Evolutionary conservation across 2,329 filamentous ascomycete genomes (phyloP), one percentile per base, ranked within the genome.

Genomic region (Mycosphaerella sp.): DNA sequence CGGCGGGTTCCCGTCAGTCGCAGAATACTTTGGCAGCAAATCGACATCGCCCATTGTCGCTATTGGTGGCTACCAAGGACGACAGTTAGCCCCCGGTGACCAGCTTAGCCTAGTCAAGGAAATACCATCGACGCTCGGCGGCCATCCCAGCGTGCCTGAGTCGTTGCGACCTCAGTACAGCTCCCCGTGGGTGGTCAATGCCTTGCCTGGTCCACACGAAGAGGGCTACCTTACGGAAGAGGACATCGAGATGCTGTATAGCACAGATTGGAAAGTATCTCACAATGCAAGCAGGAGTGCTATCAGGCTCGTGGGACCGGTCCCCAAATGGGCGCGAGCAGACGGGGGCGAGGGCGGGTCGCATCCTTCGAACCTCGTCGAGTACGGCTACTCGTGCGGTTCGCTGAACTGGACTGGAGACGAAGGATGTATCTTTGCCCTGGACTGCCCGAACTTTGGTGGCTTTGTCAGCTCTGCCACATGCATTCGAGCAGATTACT

Each of bases 291-390:
- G 78, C 10, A 72, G 83, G 53, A 80, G 77, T 40, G 83, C 81
- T 0, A 80, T 85, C 26, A 75, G 82, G 6, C 72, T 86, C 0
- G 67, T 81, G 1, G 82, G 82, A 0, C 80, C 81, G 0, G 74
- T 76, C 0, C 80, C 80, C 0, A 74, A 77, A 57, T 86, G 79
- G 78, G 79, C 80, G 11, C 72, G 83, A 6, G 66, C 74, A 32
- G 76, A 81, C 58, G 83, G 82, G 9, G 83, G 82, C 0, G 81
- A 83, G 56, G 83, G 81, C 6, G 83, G 83, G 9, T 75, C 78
- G 0, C 83, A 86, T 65, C 83, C 83, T 7, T 65, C 63, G 3
- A 71, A 71, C 51, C 55, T 70, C 6, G 74, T 80, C 21, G 79
- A 81, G 57, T 82, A 83, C 59, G 80, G 81, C 2, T 85, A 83